Base-by-base conservation (phyloP, 2,329 filamentous ascomycete genomes). In the Clonostachys rhizophaga region DNA sequence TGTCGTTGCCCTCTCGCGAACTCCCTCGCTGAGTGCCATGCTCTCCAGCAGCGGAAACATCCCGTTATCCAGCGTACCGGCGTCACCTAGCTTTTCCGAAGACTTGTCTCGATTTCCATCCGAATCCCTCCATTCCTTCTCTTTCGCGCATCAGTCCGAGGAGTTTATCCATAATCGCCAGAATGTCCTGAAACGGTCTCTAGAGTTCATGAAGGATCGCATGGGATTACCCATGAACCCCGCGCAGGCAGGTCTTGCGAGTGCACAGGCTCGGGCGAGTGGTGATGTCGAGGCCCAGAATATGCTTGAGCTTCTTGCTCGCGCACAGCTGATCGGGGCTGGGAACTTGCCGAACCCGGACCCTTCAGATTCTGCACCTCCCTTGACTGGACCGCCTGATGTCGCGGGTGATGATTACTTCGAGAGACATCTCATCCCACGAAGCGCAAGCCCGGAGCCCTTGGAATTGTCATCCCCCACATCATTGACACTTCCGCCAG, bases 101-200 rank as follows among this genome's bases (percentile, higher is more conserved):
- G 94, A 99, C 62, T 79, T 99, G 42, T 86, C 85, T 42, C 86
- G 91, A 44, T 99, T 99, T 63, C 92, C 94, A 2, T 90, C 89
- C 56, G 94, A 99, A 64, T 99, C 94, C 6, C 74, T 99, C 42
- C 94, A 99, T 67, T 99, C 94, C 2, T 99, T 99, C 70, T 97
- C 92, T 12, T 99, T 99, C 66, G 90, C 94, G 39, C 89, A 95
- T 56, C 91, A 96, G 67, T 92, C 91, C 4, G 91, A 96, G 60
- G 92, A 97, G 52, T 84, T 90, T 52, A 77, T 97, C 47, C 89
- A 96, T 63, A 96, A 83, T 64, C 86, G 94, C 47, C 91, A 97
- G 64, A 95, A 90, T 72, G 87, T 96, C 34, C 66, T 99, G 59
- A 96, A 95, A 69, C 81, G 92, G 49, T 95, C 91, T 9, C 86